Base-by-base conservation (phyloP, 176 grass and related monocot species). In the Musa schizocarpa region DNA sequence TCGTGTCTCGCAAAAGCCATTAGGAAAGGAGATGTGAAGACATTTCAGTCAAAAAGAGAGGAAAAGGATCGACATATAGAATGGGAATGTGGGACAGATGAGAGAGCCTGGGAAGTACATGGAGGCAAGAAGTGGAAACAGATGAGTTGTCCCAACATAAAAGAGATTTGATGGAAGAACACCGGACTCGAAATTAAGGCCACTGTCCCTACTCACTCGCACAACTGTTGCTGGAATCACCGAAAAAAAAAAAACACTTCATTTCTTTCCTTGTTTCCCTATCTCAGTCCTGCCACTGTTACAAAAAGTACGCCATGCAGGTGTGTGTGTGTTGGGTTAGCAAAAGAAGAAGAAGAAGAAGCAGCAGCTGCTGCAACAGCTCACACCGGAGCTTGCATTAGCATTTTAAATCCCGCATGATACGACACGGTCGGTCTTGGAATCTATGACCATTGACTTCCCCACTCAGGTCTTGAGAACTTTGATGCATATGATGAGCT, bases 371-470 rank as follows among this genome's bases (percentile, higher is more conserved):
- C 57, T 61, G 57, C 57, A 17, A n/a, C 57, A 19, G 17, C 57
- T 19, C 14, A 19, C 22, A 67, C 12, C 21, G 34, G 12, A 67
- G 64, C 0, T 11, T 11, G 21, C 64, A 43, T 17, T 24, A 22
- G 19, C 11, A 72, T 23, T 72, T 72, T 54, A 72, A 54, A 53
- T 72, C 51, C 16, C 22, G 17, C 17, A 53, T 54, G 49, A 72
- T 13, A 72, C 50, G 70, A 22, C 70, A 72, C 48, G 70, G 70
- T 72, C 70, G 70, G 70, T 72, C 70, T 25, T 21, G 70, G 70
- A 72, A 53, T 72, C 70, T 59, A 61, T 59, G 54, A 75, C 26
- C 73, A 53, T 75, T 75, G 73, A 75, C 73, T 75, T 75, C 73
- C 26, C 73, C 73, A 75, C 73, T 75, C 16, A 62, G 24, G 53